Base-by-base conservation (phyloP, 176 grass and related monocot genomes). In the Carex kokanica region DNA sequence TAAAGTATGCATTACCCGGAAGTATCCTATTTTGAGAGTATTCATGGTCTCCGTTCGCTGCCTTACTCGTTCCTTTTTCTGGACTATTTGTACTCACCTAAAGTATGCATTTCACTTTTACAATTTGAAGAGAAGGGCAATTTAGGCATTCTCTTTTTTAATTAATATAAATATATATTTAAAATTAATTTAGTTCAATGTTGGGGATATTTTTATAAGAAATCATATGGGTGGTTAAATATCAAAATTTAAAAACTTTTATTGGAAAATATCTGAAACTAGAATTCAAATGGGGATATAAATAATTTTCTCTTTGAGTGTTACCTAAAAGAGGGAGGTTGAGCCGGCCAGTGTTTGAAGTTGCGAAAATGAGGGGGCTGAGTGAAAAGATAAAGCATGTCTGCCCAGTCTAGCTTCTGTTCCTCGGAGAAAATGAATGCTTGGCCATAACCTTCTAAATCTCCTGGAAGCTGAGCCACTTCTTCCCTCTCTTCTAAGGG, bases 371-470 rank as follows among this genome's bases (percentile, higher is more conserved):
- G 18, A 29, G 69, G 32, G 25, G 90, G 90, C 34, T 84, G 93
- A 8, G 84, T 38, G 3, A 85, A 53, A 7, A 90, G 45, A 7
- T 0, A 65, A 20, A 88, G 81, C 78, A 88, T 58, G 64, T 92
- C 88, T 14, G 81, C 58, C 86, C 90, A 94, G 72, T 94, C 90
- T 10, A 94, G 86, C 55, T 87, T 94, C 66, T 94, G 88, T 29
- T 80, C 83, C 2, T 85, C 45, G 0, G 88, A 90, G 6, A 72
- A 31, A 65, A 90, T 87, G 73, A 86, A 91, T 7, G 56, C 61
- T 34, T 91, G 90, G 5, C 88, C 90, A 58, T 92, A 94, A 14
- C 90, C 87, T 88, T 94, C 83, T 13, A 90, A 25, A 25, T 88
- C 75, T 86, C 88, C 84, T 8, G 88, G 81, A 18, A 47, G 31